phyloP scores from a whole-genome alignment of 2,329 filamentous ascomycete genomes.

The Metarhizium brunneum region DNA sequence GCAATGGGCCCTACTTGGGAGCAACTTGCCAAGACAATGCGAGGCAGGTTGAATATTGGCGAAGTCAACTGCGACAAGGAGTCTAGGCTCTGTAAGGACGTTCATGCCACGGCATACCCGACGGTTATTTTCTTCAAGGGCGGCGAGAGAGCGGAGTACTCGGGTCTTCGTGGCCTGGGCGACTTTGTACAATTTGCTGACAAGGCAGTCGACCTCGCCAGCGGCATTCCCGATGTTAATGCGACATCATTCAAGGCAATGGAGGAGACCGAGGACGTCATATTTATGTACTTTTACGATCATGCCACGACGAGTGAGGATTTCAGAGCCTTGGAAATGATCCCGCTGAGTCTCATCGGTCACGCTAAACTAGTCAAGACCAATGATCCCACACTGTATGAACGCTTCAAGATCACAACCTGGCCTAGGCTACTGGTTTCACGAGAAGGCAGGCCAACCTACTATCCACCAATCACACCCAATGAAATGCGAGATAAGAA shows the following conservation, averaged over 20 bases:
- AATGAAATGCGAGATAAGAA: conserved; percentile 85
- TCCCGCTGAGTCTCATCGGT: conserved; percentile 82
- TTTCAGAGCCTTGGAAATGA: conserved; percentile 75
- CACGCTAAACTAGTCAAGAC: conserved; percentile 92
- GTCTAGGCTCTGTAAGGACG: conserved; percentile 84
- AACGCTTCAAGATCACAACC: conserved; percentile 89
- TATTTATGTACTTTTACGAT: conserved; percentile 97
- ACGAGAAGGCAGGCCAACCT: conserved; percentile 79
- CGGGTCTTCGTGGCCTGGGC: conserved; percentile 81
- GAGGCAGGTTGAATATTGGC: conserved; percentile 80
- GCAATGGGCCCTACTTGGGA: conserved; percentile 85
- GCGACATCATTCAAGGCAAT: conserved; percentile 67
- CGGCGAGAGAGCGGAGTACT: conserved; percentile 85
- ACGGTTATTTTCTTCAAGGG: conserved; percentile 90
- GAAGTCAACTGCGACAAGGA: conserved; percentile 94
- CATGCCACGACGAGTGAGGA: conserved; percentile 89
- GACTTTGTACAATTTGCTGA: conserved; percentile 83
- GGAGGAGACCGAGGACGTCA: conserved; percentile 88
- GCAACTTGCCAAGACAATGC: conserved; percentile 84
- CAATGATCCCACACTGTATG: conserved; percentile 62
- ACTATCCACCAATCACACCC: conserved; percentile 80
- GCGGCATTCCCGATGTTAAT: conserved; percentile 74
- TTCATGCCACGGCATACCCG: conserved; percentile 68
- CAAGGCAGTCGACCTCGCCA: conserved; percentile 69
- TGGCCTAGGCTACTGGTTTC: conserved; percentile 92